Evolutionary conservation across 306 rosid genomes (phyloP).

Genomic region (Trifolium subterraneum): DNA sequence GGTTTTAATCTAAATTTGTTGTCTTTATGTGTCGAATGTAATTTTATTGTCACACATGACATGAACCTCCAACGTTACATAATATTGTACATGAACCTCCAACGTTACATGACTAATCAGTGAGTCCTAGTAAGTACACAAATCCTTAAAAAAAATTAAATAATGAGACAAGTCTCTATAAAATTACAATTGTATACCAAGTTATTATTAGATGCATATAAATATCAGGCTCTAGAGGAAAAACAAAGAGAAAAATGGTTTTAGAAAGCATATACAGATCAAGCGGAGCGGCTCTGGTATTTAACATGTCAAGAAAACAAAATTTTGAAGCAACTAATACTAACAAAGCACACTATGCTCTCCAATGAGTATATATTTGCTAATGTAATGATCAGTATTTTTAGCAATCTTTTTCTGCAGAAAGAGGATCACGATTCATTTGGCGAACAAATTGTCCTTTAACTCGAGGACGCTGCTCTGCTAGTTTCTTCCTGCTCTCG

Average conservation of each 20-base stretch:
- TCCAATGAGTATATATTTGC: slow-evolving; percentile 39
- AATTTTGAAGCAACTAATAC: slow-evolving; percentile 41
- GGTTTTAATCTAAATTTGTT: too few relatives aligned
- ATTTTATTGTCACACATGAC: too few relatives aligned
- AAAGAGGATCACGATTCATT: slow-evolving; percentile 47
- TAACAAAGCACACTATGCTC: slow-evolving; percentile 32
- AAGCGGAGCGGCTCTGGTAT: slow-evolving; percentile 32
- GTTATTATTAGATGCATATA: slow-evolving; percentile 23
- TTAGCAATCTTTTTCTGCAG: slow-evolving; percentile 50
- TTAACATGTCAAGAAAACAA: slow-evolving; percentile 36
- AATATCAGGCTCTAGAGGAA: slow-evolving; percentile 32
- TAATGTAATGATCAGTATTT: slow-evolving; percentile 43
- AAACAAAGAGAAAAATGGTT: slow-evolving; percentile 31
- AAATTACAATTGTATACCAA: slow-evolving; percentile 42
- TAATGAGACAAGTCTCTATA: slow-evolving; percentile 7
- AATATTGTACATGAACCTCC: slow-evolving; percentile 3
- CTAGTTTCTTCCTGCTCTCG: slow-evolving; percentile 97
- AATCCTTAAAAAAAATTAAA: slow-evolving; percentile 45
- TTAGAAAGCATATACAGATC: slow-evolving; percentile 49
- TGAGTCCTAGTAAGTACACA: slow-evolving; percentile 38
- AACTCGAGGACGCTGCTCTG: slow-evolving; percentile 96
- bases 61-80: slow-evolving; percentile 32
- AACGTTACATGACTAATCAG: slow-evolving; percentile 36
- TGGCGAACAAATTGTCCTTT: slow-evolving; percentile 98
- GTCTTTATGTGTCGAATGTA: too few relatives aligned